Base-by-base conservation (phyloP, 305 asterid species). In the Plantago rigida region DNA sequence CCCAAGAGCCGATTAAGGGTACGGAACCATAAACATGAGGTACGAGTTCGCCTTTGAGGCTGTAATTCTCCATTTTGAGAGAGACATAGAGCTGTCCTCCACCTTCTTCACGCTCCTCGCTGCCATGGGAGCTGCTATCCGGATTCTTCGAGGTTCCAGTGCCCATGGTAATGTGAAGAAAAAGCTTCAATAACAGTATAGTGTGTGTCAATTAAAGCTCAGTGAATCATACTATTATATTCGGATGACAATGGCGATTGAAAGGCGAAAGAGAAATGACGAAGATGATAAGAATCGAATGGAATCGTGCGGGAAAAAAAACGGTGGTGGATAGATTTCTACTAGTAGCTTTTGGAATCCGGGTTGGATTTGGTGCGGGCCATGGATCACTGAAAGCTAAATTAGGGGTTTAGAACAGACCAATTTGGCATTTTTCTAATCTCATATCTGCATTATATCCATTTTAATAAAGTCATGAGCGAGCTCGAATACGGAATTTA, bases 1-100 rank as follows among this genome's bases (percentile, higher is more conserved):
- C 97, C 97, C 97, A 89, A 2, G 96, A 82, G 48, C 96, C 99
- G 57, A 89, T 87, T 36, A 92, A 86, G 6, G 97, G 97, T 1
- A 67, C 94, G 55, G 99, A 89, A 71, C 99, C 99, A 63, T 68
- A 89, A 59, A 89, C 94, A 39, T 89, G 97, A 47, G 99, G 99
- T 12, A 78, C 60, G 66, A 92, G 94, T 14, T 87, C 87, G 63
- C 84, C 85, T 44, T 73, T 81, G 78, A 74, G 86, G 56, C 71
- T 75, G 63, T 65, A 81, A 73, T 85, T 78, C 75, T 89, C 94
- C 92, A 89, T 84, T 75, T 79, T 87, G 68, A 89, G 86, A 39
- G 97, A 89, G 56, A 89, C 90, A 56, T 78, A 87, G 75, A 89
- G 94, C 62, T 81, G 94, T 5, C 89, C 86, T 28, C 93, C 95